Conservation (phyloP, 257 asterid species). For the Cynanchum wilfordii region DNA sequence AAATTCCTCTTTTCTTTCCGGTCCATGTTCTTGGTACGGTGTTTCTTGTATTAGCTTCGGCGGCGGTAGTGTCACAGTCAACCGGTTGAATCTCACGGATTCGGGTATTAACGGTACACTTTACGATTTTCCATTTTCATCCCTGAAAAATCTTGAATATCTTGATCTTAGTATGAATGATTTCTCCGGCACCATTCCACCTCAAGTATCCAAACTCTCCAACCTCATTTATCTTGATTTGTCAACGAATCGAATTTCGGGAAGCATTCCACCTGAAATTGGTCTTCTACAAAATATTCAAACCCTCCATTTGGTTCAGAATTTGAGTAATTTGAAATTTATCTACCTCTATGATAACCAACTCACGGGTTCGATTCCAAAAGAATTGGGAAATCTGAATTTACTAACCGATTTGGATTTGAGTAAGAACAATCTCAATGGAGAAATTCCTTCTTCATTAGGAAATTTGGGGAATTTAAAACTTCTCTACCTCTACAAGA, state of each 20-base stretch:
- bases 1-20: not conserved
- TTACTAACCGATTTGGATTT: too few species aligned
- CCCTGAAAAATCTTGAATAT: conserved; percentile 18
- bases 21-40: conserved; percentile 21
- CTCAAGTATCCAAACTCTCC: conserved; percentile 10
- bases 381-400: too few species aligned
- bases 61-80: not conserved
- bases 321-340: too few species aligned
- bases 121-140: conserved; percentile 18
- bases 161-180: conserved; percentile 14
- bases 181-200: conserved; percentile 19
- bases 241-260: not conserved
- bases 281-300: conserved; percentile 7
- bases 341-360: too few species aligned
- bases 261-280: conserved; percentile 17
- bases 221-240: conserved; percentile 15
- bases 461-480: not conserved
- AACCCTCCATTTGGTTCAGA: not conserved
- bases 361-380: too few species aligned
- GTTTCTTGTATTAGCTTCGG: conserved; percentile 13
- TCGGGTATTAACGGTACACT: conserved; percentile 11
- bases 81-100: conserved; percentile 17
- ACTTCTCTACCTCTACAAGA: not conserved
- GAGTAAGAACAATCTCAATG: too few species aligned
- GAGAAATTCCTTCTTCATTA: not conserved